These are phyloP conservation scores for Rhododendron griersonianum DNA, from an alignment of 148 eudicot genomes.

Conservation along the genomic window DNA sequence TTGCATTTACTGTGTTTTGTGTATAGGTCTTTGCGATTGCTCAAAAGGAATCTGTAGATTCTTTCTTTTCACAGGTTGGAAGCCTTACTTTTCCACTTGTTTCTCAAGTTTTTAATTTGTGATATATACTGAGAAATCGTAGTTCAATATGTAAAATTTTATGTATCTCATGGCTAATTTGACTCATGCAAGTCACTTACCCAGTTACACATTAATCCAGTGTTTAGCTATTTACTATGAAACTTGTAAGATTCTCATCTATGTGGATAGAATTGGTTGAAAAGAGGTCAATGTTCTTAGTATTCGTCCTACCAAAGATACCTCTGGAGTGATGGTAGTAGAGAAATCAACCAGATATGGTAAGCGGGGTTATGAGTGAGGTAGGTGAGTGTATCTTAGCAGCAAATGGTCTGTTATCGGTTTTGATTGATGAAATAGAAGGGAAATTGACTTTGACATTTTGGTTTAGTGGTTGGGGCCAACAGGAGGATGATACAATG, in stretches of 20 bases:
- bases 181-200: background rate
- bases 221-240: background rate
- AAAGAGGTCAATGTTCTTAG: background rate
- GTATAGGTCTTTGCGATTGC: conserved; percentile 86
- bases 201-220: background rate
- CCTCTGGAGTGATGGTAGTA: background rate
- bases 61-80: conserved; percentile 88
- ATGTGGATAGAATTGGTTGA: background rate
- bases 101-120: background rate
- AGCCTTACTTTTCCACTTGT: background rate
- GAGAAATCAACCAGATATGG: background rate
- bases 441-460: background rate
- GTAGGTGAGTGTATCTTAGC: background rate
- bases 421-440: background rate
- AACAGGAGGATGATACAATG: background rate
- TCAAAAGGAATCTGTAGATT: conserved; percentile 89
- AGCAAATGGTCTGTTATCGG: background rate
- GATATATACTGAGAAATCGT: background rate
- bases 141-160: background rate
- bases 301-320: background rate
- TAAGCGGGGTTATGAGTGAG: background rate
- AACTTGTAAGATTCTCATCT: background rate
- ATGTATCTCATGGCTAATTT: background rate
- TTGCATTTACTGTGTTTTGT: conserved; percentile 2
- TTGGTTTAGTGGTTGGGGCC: background rate